Conservation (phyloP, 352 stramenopile species). For the Phytophthora ohioensis region DNA sequence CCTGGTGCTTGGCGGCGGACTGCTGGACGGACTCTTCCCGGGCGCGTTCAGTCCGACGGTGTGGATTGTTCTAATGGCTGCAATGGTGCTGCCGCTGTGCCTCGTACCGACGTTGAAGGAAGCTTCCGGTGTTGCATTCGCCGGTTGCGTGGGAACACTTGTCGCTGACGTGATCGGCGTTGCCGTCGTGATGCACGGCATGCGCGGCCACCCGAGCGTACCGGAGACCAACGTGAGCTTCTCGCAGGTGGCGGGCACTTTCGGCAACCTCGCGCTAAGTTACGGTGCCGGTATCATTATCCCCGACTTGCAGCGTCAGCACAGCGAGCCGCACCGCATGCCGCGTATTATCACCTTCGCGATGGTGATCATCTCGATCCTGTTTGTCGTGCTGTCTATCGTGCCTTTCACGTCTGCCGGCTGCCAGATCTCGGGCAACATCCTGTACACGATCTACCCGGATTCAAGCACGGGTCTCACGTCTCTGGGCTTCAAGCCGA, state of each 20-base stretch:
- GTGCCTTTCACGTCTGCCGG: constrained; percentile 53
- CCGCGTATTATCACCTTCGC: constrained; percentile 43
- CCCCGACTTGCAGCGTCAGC: constrained; percentile 37
- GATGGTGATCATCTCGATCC: constrained; percentile 41
- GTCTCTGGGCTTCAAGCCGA: constrained; percentile 45
- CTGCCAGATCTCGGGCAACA: constrained; percentile 67
- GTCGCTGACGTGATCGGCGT: constrained; percentile 52
- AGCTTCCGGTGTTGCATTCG: constrained; percentile 44
- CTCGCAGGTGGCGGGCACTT: constrained; percentile 45
- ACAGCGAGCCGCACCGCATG: constrained; percentile 41
- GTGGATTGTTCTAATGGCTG: constrained; percentile 55
- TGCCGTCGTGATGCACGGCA: constrained; percentile 39
- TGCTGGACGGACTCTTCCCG: constrained; percentile 49
- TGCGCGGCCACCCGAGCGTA: constrained; percentile 42
- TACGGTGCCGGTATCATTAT: constrained; percentile 57
- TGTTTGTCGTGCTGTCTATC: constrained; percentile 46
- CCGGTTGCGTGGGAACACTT: constrained; percentile 46
- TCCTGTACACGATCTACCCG: constrained; percentile 62
- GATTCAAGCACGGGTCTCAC: constrained; percentile 43
- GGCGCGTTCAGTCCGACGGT: constrained; percentile 35
- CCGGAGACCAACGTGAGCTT: constrained; percentile 42
- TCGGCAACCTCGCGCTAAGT: constrained; percentile 55
- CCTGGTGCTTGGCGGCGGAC: constrained; percentile 44
- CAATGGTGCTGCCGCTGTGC: constrained; percentile 47
- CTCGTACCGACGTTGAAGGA: constrained; percentile 42